phyloP scores from a whole-genome alignment of 257 asterid genomes.

The Sherardia arvensis region DNA sequence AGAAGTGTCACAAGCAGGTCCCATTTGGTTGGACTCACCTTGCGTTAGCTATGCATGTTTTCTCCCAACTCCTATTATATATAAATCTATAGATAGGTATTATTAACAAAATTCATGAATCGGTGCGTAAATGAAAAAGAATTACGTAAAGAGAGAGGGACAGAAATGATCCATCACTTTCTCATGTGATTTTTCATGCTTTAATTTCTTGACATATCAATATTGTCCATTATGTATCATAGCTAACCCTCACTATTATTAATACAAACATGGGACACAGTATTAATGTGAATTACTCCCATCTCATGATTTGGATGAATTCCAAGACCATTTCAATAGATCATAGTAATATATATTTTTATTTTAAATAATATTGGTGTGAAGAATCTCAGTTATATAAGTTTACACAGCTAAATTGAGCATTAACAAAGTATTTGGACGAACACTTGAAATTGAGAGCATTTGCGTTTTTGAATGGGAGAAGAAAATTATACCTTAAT shows the following conservation, averaged over 20 bases:
- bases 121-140: neutral
- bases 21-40: conserved; percentile 49
- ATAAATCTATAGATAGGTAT: neutral
- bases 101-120: conserved; percentile 3
- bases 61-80: conserved; percentile 30
- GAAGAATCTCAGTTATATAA: no score
- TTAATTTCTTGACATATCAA: no score
- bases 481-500: no score
- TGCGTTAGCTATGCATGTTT: conserved; percentile 26
- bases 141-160: conserved; percentile 16
- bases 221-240: neutral
- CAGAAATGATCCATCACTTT: conserved; percentile 36
- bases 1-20: conserved; percentile 37
- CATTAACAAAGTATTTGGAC: no score
- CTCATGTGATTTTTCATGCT: conserved; percentile 42
- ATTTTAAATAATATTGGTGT: no score
- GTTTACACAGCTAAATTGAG: no score
- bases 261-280: neutral
- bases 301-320: neutral
- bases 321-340: no score
- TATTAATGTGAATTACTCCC: neutral
- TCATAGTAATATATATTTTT: no score
- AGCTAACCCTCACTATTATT: neutral
- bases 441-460: no score
- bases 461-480: no score